Conservation (phyloP, 1,139 yeast species). For the Diutina neorugosa region DNA sequence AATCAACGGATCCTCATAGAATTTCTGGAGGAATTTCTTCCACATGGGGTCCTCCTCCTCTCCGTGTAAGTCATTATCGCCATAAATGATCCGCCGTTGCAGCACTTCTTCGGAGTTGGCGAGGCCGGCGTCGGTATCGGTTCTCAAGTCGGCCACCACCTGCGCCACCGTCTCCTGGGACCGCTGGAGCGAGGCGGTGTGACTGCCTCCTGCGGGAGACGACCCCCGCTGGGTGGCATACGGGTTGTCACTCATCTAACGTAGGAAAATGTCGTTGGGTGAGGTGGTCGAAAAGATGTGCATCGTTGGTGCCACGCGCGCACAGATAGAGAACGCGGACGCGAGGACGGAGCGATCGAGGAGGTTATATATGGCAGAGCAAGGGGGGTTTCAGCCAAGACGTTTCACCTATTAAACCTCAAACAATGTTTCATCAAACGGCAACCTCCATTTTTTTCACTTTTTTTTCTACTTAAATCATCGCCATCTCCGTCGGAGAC, state of each 20-base stretch:
- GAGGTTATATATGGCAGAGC: not conserved
- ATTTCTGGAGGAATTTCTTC: conserved; percentile 61
- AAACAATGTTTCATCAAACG: no score
- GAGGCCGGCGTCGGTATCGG: conserved; percentile 50
- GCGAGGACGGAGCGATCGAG: not conserved
- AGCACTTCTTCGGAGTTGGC: conserved; percentile 56
- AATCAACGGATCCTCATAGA: conserved; percentile 83
- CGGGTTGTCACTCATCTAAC: conserved; percentile 1
- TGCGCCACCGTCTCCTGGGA: conserved; percentile 50
- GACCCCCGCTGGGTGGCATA: not conserved
- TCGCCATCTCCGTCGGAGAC: no score
- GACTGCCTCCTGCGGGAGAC: not conserved
- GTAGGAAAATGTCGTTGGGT: not conserved
- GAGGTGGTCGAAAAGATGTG: not conserved
- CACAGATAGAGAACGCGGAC: not conserved
- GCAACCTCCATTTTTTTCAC: no score
- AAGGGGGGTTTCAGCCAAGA: not conserved
- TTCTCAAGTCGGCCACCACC: conserved; percentile 46
- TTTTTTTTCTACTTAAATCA: not conserved
- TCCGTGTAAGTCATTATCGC: conserved; percentile 57
- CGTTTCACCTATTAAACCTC: no score
- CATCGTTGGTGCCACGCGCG: not conserved
- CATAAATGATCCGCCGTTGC: conserved; percentile 62
- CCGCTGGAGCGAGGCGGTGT: conserved; percentile 38
- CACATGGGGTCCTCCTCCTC: conserved; percentile 69